phyloP scores from a whole-genome alignment of 2,329 filamentous ascomycete species.

The Diaporthe citrichinensis region DNA sequence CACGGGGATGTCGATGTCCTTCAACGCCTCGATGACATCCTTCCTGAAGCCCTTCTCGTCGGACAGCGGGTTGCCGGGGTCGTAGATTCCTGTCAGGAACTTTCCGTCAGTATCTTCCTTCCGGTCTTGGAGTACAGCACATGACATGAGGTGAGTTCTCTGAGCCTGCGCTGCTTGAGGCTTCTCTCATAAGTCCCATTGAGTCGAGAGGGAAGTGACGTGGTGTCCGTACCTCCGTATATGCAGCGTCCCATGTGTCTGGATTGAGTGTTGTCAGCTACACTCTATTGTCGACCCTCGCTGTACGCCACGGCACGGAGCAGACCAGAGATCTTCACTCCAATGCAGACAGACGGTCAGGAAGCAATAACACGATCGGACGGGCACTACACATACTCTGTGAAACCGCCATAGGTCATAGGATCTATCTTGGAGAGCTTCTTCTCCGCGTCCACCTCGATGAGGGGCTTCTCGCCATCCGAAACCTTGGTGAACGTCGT shows the following conservation, averaged over 20 bases:
- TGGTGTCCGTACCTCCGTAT: constrained; percentile 72
- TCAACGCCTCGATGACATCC: constrained; percentile 81
- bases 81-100: constrained; percentile 71
- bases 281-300: background rate
- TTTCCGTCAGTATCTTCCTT: too few species aligned
- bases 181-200: background rate
- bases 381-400: constrained; percentile 70
- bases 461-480: constrained; percentile 72
- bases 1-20: constrained; percentile 82
- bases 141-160: too few species aligned
- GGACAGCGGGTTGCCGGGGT: constrained; percentile 80
- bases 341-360: background rate
- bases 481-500: constrained; percentile 79
- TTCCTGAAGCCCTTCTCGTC: constrained; percentile 83
- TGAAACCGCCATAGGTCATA: constrained; percentile 88
- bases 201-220: background rate
- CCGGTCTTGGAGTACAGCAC: too few species aligned
- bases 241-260: constrained; percentile 93
- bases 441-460: constrained; percentile 75
- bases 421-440: constrained; percentile 81
- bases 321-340: background rate
- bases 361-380: background rate
- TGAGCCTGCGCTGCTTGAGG: background rate
- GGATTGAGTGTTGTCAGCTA: constrained; percentile 30
- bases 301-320: background rate